Evolutionary conservation across 257 asterid genomes (phyloP), one percentile per base, ranked within the genome.

Genomic region (Jacaranda mimosifolia): DNA sequence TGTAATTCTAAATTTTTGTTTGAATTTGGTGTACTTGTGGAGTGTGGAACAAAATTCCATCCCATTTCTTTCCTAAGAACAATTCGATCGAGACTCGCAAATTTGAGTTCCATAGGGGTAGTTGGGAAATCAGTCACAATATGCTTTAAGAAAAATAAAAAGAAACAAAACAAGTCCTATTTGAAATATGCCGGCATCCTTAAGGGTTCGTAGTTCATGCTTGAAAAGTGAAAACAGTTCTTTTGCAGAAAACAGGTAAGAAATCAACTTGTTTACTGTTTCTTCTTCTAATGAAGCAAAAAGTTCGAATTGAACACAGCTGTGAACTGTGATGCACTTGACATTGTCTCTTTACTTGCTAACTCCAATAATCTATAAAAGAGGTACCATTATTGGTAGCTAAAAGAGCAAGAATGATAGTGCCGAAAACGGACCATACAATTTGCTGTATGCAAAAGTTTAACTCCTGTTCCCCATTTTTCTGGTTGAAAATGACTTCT

Each of bases 321-420:
- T 78, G 86, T 78, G 75, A 82, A 80, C 80, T 78, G 86, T 78
- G 75, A 15, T 52, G 70, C 83, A 82, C 83, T 82, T 46, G 17
- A 21, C 35, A 49, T 36, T 32, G 71, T 15, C 55, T 42, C 55
- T 42, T 2, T 62, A 11, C 38, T n/a, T 32, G 42, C 67, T 17
- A 58, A 35, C 45, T 60, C 57, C 60, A 70, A 56, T 82, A 32
- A 60, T 59, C 35, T 18, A 13, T 8, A 56, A 43, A 57, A 49
- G 48, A 26, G 72, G 43, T 48, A 46, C 1, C 49, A 79, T 74
- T 51, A 79, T 67, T 59, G 76, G 64, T 40, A 66, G 59, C 65
- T 62, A 1, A 32, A 62, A 74, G 67, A 59, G 76, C 58, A 74
- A 59, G 49, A 55, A 53, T 46, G 7, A 17, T 36, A 13, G 56